Conservation (phyloP, 345 rosid genomes). For the Populus ilicifolia region DNA sequence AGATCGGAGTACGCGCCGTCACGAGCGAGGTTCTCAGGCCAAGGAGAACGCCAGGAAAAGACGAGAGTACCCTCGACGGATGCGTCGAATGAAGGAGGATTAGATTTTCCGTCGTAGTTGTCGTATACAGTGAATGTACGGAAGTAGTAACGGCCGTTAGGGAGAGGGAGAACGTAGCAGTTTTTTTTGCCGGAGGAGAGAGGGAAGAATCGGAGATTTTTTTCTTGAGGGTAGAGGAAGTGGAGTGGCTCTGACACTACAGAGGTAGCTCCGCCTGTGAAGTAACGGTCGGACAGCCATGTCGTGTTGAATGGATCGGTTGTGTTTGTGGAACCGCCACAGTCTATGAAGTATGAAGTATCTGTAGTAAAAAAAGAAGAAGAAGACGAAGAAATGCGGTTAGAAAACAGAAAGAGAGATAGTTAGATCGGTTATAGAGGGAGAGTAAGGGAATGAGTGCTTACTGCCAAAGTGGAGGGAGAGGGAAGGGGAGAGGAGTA, state of each 20-base stretch:
- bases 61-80: slow-evolving; percentile 90
- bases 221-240: slow-evolving; percentile 63
- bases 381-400: background rate
- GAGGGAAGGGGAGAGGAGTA: slow-evolving; percentile 3
- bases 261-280: slow-evolving; percentile 64
- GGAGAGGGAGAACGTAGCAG: slow-evolving; percentile 82
- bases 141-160: slow-evolving; percentile 74
- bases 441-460: background rate
- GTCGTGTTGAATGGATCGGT: slow-evolving; percentile 65
- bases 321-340: slow-evolving; percentile 56
- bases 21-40: slow-evolving; percentile 54
- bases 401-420: background rate
- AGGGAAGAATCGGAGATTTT: slow-evolving; percentile 80
- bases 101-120: slow-evolving; percentile 88
- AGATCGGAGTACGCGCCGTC: slow-evolving; percentile 96
- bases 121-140: slow-evolving; percentile 96
- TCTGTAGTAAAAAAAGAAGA: slow-evolving; percentile 32
- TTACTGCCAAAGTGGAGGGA: slow-evolving; percentile 10
- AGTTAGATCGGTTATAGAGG: background rate
- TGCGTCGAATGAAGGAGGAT: slow-evolving; percentile 76
- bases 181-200: slow-evolving; percentile 90
- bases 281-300: slow-evolving; percentile 80
- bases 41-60: slow-evolving; percentile 92
- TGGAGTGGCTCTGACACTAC: slow-evolving; percentile 87
- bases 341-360: slow-evolving; percentile 66